phyloP scores from a whole-genome alignment of 176 grass and related monocot species.

The Musa acuminata region DNA sequence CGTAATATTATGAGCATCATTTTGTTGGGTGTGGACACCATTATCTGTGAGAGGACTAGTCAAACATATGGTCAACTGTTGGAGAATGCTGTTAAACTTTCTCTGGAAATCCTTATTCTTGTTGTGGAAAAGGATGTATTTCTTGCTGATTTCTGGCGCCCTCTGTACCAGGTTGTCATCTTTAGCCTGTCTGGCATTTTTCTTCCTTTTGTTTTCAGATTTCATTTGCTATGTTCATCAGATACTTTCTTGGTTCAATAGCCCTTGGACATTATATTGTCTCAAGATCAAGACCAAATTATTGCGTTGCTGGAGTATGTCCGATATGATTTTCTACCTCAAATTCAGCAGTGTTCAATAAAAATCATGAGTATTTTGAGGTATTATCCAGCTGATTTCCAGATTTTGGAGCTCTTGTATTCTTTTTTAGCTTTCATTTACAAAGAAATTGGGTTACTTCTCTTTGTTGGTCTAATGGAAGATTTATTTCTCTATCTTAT shows the following conservation, averaged over 20 bases:
- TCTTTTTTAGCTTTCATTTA: background rate
- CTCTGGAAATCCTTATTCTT: conserved; percentile 89
- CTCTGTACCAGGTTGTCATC: conserved; percentile 69
- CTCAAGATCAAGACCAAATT: conserved; percentile 65
- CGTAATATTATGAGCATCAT: conserved; percentile 91
- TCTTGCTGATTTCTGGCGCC: conserved; percentile 84
- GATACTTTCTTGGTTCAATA: conserved; percentile 24
- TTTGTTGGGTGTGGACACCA: conserved; percentile 55
- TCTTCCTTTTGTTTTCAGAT: conserved; percentile 12
- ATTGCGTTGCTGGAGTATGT: conserved; percentile 86
- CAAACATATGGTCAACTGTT: conserved; percentile 68
- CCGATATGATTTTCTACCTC: conserved; percentile 78
- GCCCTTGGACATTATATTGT: conserved; percentile 81
- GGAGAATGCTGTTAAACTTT: conserved; percentile 79
- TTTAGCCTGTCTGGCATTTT: conserved; percentile 10
- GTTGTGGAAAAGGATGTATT: conserved; percentile 70
- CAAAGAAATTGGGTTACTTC: background rate
- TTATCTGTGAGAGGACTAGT: conserved; percentile 66
- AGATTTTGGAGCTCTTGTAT: conserved; percentile 1
- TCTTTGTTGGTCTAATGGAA: background rate
- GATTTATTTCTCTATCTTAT: conserved; percentile 18
- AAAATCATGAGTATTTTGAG: conserved; percentile 82
- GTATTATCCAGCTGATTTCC: conserved; percentile 29
- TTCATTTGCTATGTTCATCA: conserved; percentile 5
- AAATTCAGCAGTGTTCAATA: conserved; percentile 85